Evolutionary conservation across 345 rosid genomes (phyloP).

Genomic region (Trapa incisa): DNA sequence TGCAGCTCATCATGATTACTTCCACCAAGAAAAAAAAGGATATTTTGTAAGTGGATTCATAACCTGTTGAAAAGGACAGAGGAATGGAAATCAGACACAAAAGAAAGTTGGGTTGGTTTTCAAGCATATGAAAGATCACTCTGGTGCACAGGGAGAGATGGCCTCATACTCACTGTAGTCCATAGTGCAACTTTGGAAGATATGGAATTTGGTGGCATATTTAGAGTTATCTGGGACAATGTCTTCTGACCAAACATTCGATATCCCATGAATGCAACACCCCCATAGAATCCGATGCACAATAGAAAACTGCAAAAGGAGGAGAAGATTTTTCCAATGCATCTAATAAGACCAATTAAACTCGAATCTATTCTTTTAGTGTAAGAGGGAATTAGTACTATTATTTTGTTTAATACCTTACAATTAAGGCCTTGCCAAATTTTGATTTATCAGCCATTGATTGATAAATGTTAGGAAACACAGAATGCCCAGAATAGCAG

Average conservation of each 20-base stretch:
- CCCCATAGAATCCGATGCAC: constrained; percentile 55
- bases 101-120: background rate
- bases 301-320: constrained; percentile 50
- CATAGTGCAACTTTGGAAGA: constrained; percentile 65
- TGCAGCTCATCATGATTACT: background rate
- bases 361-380: constrained; percentile 2
- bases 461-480: constrained; percentile 87
- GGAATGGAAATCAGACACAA: constrained; percentile 13
- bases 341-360: background rate
- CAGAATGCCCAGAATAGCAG: constrained; percentile 76
- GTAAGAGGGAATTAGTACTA: constrained; percentile 5
- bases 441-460: constrained; percentile 90
- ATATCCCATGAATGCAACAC: constrained; percentile 69
- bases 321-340: constrained; percentile 4
- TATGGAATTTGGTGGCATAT: constrained; percentile 52
- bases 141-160: background rate
- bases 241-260: constrained; percentile 81
- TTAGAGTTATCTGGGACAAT: constrained; percentile 78
- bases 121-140: background rate
- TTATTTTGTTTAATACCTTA: constrained; percentile 24
- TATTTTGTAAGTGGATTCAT: constrained; percentile 86
- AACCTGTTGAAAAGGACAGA: constrained; percentile 36
- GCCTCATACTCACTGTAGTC: constrained; percentile 56
- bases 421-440: constrained; percentile 49
- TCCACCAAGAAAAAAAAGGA: constrained; percentile 30